Percentiles rank a stretch among this genome's conserved stretches.
phyloP scores from a whole-genome alignment of 192 early-diverging fungal genomes.

The Podila minutissima region DNA sequence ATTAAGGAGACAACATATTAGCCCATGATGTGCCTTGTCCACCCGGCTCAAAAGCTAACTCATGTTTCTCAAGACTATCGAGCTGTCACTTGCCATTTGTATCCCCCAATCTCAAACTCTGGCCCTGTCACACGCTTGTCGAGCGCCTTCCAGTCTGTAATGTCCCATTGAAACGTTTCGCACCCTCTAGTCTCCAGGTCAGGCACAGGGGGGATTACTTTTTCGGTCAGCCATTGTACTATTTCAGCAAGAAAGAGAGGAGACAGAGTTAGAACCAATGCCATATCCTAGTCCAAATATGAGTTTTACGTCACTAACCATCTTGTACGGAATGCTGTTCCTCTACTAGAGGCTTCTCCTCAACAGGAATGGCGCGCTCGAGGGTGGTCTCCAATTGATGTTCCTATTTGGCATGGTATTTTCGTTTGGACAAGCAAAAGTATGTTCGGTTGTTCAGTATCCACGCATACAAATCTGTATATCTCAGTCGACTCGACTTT shows the following conservation, averaged over 20 bases:
- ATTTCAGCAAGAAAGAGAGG: background rate
- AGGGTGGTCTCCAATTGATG: conserved; percentile 33
- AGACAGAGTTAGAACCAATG: background rate
- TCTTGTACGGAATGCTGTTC: conserved; percentile 9
- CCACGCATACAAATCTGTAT: too few relatives aligned
- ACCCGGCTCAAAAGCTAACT: background rate
- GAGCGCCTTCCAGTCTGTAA: conserved; percentile 48
- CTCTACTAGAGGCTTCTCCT: conserved; percentile 38
- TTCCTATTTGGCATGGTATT: background rate
- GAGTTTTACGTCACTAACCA: conserved; percentile 3
- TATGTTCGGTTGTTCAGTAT: too few relatives aligned
- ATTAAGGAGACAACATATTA: background rate
- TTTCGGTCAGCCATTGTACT: conserved; percentile 54
- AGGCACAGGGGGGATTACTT: conserved; percentile 45
- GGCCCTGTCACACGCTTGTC: conserved; percentile 58
- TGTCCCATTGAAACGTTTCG: conserved; percentile 52
- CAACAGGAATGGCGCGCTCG: conserved; percentile 11
- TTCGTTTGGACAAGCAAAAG: background rate
- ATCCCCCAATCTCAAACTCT: conserved; percentile 57
- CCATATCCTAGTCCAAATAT: background rate
- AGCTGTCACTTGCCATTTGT: conserved; percentile 51
- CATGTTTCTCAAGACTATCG: background rate
- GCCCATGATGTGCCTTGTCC: background rate
- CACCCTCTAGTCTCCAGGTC: conserved; percentile 53
- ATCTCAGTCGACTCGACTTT: too few relatives aligned